Base-by-base conservation (phyloP, 1,139 yeast genomes). In the Barnettozyma hawaiiensis region DNA sequence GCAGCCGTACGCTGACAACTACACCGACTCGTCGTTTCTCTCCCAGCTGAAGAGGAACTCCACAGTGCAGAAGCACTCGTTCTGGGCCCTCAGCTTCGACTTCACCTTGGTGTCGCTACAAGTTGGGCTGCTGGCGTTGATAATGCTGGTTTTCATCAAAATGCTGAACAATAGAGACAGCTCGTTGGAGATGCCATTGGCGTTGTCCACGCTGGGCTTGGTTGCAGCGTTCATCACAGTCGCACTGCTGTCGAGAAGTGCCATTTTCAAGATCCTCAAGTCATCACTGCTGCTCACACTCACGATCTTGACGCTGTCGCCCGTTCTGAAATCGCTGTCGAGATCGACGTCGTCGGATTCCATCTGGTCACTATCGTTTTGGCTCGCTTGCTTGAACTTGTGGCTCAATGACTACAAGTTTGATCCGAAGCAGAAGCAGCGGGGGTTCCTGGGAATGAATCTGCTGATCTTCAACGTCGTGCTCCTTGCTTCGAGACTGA, bases 261-360 rank as follows among this genome's bases (percentile, higher is more conserved):
- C 10, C 34, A 36, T 39, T 4, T 31, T 40, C 21, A 19, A 28
- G 7, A 34, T 39, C 2, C 47, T 76, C 28, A 85, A 85, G 58
- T 82, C 95, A 1, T 76, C 87, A 4, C 49, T 78, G 11, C 65
- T 92, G 23, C 80, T 89, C 20, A 71, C 82, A 2, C 75, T 90
- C 48, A 75, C 85, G 5, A 66, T 90, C 37, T 67, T 89, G 37
- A 80, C 94, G 0, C 66, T 90, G 35, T 85, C 97, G 0, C 98
- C 98, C 0, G 92, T 92, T 3, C 70, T 92, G 43, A 85, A 86
- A 53, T 89, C 97, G 0, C 70, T 94, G 40, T 89, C 97, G 0
- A 76, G 79, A 52, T 85, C 96, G 1, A 87, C 97, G 0, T 78
- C 97, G 0, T 84, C 95, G 1, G 97, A 92, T 63, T 87, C 97